Percentiles rank a stretch among this genome's conserved stretches.
phyloP scores from a whole-genome alignment of 139 green algal genomes.

The Tetraselmis striata region DNA sequence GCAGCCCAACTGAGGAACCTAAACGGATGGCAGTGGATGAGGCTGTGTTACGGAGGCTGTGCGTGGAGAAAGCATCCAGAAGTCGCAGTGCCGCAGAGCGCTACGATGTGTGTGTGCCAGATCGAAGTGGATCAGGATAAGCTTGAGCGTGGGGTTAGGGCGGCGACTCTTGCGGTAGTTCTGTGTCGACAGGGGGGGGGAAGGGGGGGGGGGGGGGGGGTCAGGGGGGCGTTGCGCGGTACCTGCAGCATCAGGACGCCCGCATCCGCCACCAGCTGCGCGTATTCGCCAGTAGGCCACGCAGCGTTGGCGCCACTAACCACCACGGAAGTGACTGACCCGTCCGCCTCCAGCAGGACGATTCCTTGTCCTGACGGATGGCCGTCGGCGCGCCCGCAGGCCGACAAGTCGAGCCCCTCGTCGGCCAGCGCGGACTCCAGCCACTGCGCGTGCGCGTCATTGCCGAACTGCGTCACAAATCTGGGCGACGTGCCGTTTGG shows the following conservation, averaged over 20 bases:
- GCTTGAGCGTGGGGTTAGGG: too few relatives aligned
- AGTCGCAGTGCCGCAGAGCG: too few relatives aligned
- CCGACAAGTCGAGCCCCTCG: slow-evolving; percentile 37
- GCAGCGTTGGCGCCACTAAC: slow-evolving; percentile 54
- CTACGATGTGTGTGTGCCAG: too few relatives aligned
- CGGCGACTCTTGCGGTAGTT: too few relatives aligned
- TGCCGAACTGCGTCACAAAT: slow-evolving; percentile 49
- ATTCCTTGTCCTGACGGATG: slow-evolving; percentile 45
- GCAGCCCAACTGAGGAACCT: too few relatives aligned
- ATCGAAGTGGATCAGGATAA: too few relatives aligned
- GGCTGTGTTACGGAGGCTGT: too few relatives aligned
- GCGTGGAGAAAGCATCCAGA: too few relatives aligned
- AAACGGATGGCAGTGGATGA: too few relatives aligned
- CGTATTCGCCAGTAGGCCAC: not conserved
- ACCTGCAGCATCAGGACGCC: slow-evolving; percentile 58
- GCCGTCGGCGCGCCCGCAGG: not conserved
- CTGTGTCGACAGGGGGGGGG: too few relatives aligned
- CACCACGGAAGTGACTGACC: slow-evolving; percentile 53
- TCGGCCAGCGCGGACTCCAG: slow-evolving; percentile 32
- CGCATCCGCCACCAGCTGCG: slow-evolving; percentile 12
- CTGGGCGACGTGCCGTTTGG: not conserved
- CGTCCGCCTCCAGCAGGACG: slow-evolving; percentile 60
- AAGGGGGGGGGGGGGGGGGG: too few relatives aligned
- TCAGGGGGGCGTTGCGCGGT: too few relatives aligned
- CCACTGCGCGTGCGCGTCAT: slow-evolving; percentile 33